Evolutionary conservation across 2,329 filamentous ascomycete species (phyloP), one percentile per base, ranked within the genome.

Genomic region (Monosporascus sp.): DNA sequence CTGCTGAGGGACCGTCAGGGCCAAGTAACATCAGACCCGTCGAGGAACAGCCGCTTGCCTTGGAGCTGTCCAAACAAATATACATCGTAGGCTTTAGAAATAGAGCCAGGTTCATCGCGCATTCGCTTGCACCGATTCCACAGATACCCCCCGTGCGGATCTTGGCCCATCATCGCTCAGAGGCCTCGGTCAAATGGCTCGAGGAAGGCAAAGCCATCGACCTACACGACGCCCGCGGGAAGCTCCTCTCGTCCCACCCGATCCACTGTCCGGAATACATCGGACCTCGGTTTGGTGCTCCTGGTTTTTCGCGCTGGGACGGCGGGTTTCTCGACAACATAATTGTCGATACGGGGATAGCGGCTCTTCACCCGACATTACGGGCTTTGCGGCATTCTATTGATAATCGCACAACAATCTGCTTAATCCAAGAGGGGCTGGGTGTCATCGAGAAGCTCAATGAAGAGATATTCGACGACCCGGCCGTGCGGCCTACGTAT

Each of bases 391-490:
- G 55, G 37, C 46, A 61, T 37, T 57, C 55, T 46, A 65, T 69
- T n/a, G 77, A 81, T 44, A 74, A 79, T 3, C 73, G 83, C 27
- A 90, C 87, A 1, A 88, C 89, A 0, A 79, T 96, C 7, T 83
- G 88, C 54, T 80, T 96, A 51, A 69, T 95, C 52, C 87, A 90
- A 52, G 89, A 93, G 57, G 90, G 92, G 1, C 82, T 97, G 69
- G 93, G 94, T 1, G 74, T 90, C 2, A 76, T 90, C n/a, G 91
- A 97, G 48, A 80, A 85, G 48, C 78, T 97, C 41, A 90, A 90
- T 61, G 70, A 78, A 36, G 69, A 79, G 11, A 68, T 95, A 27
- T 97, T 96, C 60, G 78, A 82, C 0, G 80, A 92, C 55, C 76
- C 81, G 0, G 67, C 71, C 1, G 75, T 72, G 1, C 80, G 88